These are phyloP conservation scores for Sphagnurus paluster DNA, from an alignment of 1,284 basidiomycete species.

Conservation along the genomic window DNA sequence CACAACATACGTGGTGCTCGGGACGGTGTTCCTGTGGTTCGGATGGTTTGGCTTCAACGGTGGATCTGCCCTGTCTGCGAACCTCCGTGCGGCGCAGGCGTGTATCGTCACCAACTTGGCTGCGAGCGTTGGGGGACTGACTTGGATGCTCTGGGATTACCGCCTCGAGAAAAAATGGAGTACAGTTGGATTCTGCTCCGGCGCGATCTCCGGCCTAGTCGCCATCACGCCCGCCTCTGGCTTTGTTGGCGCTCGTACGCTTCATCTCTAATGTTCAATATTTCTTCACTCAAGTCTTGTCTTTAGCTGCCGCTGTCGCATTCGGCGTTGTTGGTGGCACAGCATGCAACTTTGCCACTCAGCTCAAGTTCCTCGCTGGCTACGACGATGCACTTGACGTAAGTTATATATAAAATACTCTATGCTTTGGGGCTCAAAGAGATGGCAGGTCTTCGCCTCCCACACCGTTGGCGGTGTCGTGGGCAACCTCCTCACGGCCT, in stretches of 20 bases:
- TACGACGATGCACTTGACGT: constrained; percentile 86
- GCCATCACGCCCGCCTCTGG: constrained; percentile 93
- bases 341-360: constrained; percentile 91
- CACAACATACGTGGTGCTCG: constrained; percentile 87
- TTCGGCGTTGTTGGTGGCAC: constrained; percentile 88
- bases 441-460: constrained; percentile 77
- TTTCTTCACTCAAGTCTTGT: constrained; percentile 11
- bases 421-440: neutral
- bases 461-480: constrained; percentile 89
- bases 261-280: neutral
- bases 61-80: constrained; percentile 81
- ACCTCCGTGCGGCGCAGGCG: constrained; percentile 86
- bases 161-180: constrained; percentile 93
- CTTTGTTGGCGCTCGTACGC: constrained; percentile 77
- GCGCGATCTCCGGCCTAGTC: constrained; percentile 88
- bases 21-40: constrained; percentile 95
- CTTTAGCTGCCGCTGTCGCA: constrained; percentile 70
- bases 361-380: constrained; percentile 80
- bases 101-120: constrained; percentile 93
- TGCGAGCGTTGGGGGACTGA: constrained; percentile 83
- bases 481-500: constrained; percentile 82
- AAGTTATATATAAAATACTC: constrained; percentile 19
- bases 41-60: constrained; percentile 98
- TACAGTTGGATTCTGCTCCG: constrained; percentile 94
- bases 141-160: constrained; percentile 96